Evolutionary conservation across 768 basidiomycete species (phyloP).

Genomic region (Boletus pseudo-olivaceus): DNA sequence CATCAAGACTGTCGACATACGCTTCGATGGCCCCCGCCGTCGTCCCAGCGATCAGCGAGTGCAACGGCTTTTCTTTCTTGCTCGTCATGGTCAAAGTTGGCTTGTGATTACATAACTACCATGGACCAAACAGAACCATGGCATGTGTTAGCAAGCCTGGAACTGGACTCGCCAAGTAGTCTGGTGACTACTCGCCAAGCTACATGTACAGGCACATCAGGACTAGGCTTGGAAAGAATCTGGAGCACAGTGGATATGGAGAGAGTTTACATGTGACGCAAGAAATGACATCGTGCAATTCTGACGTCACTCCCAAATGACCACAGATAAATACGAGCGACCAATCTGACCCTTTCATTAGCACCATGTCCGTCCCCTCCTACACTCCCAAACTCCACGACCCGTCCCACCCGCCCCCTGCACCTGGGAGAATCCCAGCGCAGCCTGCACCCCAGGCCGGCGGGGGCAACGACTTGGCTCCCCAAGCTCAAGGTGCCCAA

Average conservation of each 20-base stretch:
- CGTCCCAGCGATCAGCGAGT: constrained; percentile 86
- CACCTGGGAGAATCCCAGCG: background rate
- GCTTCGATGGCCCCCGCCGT: constrained; percentile 93
- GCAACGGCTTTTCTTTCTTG: constrained; percentile 77
- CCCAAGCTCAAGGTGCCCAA: background rate
- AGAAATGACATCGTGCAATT: no score
- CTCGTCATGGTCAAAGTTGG: constrained; percentile 35
- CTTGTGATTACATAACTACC: no score
- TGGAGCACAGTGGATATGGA: no score
- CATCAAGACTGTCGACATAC: constrained; percentile 41
- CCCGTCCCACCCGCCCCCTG: constrained; percentile 48
- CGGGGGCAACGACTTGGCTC: background rate
- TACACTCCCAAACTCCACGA: constrained; percentile 42
- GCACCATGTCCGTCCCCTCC: constrained; percentile 24
- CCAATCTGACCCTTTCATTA: background rate
- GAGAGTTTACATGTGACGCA: no score
- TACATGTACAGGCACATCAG: no score
- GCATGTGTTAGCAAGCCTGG: no score
- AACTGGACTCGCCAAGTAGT: no score
- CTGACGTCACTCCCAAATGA: constrained; percentile 5
- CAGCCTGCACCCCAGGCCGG: background rate
- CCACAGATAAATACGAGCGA: constrained; percentile 15
- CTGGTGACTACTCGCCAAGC: no score
- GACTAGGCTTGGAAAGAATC: no score
- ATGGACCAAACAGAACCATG: no score